These are phyloP conservation scores for Arabidopsis suecica DNA, from an alignment of 345 rosid species.

Conservation along the genomic window DNA sequence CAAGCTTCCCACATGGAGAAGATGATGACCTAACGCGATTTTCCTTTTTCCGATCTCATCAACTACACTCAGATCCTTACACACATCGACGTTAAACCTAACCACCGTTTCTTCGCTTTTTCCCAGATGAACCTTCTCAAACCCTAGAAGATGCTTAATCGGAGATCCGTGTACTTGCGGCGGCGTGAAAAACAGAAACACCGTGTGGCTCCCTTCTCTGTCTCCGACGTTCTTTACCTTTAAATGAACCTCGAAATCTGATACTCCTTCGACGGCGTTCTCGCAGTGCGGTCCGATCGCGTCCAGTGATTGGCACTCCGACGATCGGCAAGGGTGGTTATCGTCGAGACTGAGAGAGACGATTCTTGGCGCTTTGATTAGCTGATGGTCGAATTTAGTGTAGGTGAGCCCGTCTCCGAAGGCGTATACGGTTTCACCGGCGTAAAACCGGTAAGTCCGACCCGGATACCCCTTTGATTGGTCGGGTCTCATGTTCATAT, in stretches of 20 bases:
- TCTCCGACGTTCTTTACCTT: slow-evolving; percentile 59
- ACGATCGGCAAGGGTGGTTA: slow-evolving; percentile 58
- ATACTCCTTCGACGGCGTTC: slow-evolving; percentile 23
- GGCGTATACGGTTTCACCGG: slow-evolving; percentile 65
- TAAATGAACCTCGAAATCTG: slow-evolving; percentile 55
- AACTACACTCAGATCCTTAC: slow-evolving; percentile 78
- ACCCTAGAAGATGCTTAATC: slow-evolving; percentile 67
- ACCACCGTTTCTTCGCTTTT: slow-evolving; percentile 48
- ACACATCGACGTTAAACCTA: slow-evolving; percentile 64
- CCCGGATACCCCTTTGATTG: slow-evolving; percentile 70
- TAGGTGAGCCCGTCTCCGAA: slow-evolving; percentile 75
- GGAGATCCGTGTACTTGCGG: slow-evolving; percentile 75
- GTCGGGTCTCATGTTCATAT: slow-evolving; percentile 84
- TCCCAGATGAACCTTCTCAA: slow-evolving; percentile 65
- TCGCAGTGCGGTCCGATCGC: slow-evolving; percentile 54
- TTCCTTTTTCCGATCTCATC: slow-evolving; percentile 70
- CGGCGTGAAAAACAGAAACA: slow-evolving; percentile 73
- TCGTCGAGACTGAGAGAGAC: slow-evolving; percentile 55
- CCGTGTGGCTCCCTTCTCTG: slow-evolving; percentile 68
- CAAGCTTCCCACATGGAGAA: slow-evolving; percentile 76
- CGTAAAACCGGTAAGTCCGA: slow-evolving; percentile 74
- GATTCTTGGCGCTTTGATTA: slow-evolving; percentile 54
- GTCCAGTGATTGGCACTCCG: slow-evolving; percentile 63
- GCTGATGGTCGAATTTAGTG: slow-evolving; percentile 49
- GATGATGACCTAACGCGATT: slow-evolving; percentile 67